Conservation (phyloP, 1,284 basidiomycete genomes). For the Veloporphyrellus conicus region DNA sequence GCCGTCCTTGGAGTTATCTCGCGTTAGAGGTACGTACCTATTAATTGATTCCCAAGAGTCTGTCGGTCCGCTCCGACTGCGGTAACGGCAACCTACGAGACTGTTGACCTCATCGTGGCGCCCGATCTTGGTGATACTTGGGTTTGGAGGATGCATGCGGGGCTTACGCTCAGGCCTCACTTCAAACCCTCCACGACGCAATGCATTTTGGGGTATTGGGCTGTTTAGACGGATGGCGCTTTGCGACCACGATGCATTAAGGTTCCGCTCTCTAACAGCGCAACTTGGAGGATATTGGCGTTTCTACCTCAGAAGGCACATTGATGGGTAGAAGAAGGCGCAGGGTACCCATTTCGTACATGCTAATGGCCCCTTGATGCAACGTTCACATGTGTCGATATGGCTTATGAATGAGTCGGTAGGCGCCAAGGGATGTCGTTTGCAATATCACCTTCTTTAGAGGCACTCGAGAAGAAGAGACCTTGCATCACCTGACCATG, state of each 20-base stretch:
- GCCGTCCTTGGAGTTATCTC: slow-evolving; percentile 8
- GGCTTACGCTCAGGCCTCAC: too few relatives aligned
- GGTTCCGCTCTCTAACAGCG: slow-evolving; percentile 18
- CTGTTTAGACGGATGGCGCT: slow-evolving; percentile 3
- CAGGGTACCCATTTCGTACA: slow-evolving; percentile 18
- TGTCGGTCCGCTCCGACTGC: not conserved
- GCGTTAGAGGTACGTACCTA: slow-evolving; percentile 1
- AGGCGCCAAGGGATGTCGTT: not conserved
- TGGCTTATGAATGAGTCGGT: slow-evolving; percentile 2
- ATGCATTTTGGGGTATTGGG: not conserved
- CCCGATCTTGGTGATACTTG: too few relatives aligned
- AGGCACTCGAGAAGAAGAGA: slow-evolving; percentile 9
- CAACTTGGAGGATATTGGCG: not conserved
- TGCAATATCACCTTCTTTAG: slow-evolving; percentile 19
- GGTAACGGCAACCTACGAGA: not conserved
- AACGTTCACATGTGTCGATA: slow-evolving; percentile 10
- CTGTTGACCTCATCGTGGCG: not conserved
- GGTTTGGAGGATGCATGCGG: too few relatives aligned
- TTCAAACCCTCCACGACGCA: not conserved
- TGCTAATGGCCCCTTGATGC: slow-evolving; percentile 9
- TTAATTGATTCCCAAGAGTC: not conserved
- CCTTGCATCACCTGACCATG: slow-evolving; percentile 1
- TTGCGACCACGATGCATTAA: slow-evolving; percentile 1
- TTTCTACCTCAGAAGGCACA: not conserved
- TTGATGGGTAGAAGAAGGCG: not conserved